Base-by-base conservation (phyloP, 768 basidiomycete species). In the Lyophyllum shimeji region DNA sequence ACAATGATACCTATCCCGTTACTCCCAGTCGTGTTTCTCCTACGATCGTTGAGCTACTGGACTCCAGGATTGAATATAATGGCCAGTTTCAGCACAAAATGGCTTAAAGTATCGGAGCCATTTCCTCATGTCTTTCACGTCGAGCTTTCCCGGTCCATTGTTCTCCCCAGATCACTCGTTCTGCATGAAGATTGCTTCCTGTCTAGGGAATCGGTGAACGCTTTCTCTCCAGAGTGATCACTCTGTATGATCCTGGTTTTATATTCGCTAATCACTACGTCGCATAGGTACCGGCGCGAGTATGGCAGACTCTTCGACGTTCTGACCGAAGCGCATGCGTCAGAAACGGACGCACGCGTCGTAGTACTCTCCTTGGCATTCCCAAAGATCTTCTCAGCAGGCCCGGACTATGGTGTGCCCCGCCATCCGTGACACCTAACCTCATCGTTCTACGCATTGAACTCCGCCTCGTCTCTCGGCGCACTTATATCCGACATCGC, bases 381-480 rank as follows among this genome's bases (percentile, higher is more conserved):
- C 2, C 83, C 86, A 0, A 92, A 89, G 67, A 69, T 84, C 3
- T 96, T 93, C 67, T 89, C 88, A 0, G 93, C 91, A 1, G 94
- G 95, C 0, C 69, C 96, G 6, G 94, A 96, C 67, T 66, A 93
- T 91, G 60, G 77, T 69, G 12, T 7, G 12, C 24, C 12, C 63
- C 20, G 3, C 40, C 33, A n/a, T 21, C 7, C 27, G 1, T 24
- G 3, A 29, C 37, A 39, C n/a, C 25, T 37, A 51, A 11, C 8
- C 34, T 13, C 15, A 43, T 24, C 40, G 24, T 37, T 42, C 25
- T 20, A 27, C 1, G 21, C 34, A 78, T 71, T 79, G 27, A 58
- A 61, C n/a, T 69, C 74, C n/a, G 72, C 70, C 3, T 51, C 63
- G 2, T 57, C 59, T 1, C 59, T 75, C 1, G 67, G 66, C 0